Conservation (phyloP, 176 grass and related monocot genomes). For the Avena insularis region DNA sequence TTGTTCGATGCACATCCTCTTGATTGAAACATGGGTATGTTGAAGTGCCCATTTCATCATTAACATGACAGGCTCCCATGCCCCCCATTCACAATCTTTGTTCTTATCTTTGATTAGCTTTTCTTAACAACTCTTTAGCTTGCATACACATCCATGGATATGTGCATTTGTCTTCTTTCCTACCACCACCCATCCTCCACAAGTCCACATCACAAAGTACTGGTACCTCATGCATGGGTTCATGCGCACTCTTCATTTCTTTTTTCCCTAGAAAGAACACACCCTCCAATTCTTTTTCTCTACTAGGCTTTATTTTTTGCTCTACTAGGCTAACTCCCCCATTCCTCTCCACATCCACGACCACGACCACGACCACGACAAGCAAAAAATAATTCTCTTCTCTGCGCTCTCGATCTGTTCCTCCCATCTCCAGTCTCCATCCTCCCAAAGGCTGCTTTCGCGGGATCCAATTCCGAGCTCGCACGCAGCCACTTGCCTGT, state of each 20-base stretch:
- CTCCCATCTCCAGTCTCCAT: conserved; percentile 5
- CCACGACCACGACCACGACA: not conserved
- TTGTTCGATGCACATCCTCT: not conserved
- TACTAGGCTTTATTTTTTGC: not conserved
- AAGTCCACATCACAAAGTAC: not conserved
- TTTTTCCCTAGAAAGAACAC: not conserved
- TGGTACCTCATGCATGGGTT: not conserved
- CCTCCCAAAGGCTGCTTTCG: conserved; percentile 2
- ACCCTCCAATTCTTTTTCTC: conserved; percentile 5
- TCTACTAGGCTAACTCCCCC: not conserved
- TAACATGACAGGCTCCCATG: not conserved
- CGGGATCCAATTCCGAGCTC: conserved; percentile 53
- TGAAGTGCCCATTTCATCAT: conserved; percentile 24
- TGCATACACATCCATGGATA: not conserved
- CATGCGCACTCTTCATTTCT: conserved; percentile 7
- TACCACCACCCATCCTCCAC: not conserved
- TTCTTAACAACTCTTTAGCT: not conserved
- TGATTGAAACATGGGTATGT: conserved; percentile 5
- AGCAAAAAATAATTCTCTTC: not conserved
- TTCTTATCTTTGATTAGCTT: not conserved
- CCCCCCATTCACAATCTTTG: not conserved
- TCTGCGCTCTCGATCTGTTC: not conserved
- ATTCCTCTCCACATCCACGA: conserved; percentile 12
- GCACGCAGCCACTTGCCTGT: not conserved
- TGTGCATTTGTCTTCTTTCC: not conserved